Base-by-base conservation (phyloP, 129 eudicot species). In the Logfia minima region DNA sequence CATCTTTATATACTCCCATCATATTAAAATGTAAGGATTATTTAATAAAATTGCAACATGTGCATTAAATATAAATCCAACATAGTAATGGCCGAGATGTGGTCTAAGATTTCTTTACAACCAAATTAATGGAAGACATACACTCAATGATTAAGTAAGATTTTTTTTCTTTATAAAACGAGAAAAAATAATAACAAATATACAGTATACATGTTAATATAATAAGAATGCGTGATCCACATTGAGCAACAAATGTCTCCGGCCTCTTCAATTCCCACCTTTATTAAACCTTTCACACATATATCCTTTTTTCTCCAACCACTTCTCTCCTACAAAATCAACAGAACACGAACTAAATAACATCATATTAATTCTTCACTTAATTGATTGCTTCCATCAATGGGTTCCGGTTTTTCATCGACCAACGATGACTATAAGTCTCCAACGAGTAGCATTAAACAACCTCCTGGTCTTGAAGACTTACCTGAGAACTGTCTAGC, bases 401-500 rank as follows among this genome's bases (percentile, higher is more conserved):
- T 89, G 96, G 96, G 96, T 41, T 74, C 83, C 70, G 82, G 81
- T 11, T 76, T 83, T 70, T 89, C 96, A 31, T 60, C 69, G 10
- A 39, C 66, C 16, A 41, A 9, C 10, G 71, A 35, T 24, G 64
- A 19, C 4, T 28, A 14, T 14, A 45, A 80, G 37, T 59, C 77
- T 51, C 28, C 19, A 4, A 3, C 19, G 3, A 45, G 48, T 35
- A 5, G 6, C 37, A 34, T 34, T 11, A 28, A 64, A 13, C 72
- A 8, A 8, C 35, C 70, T 10, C 22, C 82, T 0, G 87, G 87
- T 63, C 85, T 92, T 8, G 89, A 82, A 45, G 98, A 90, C 71
- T 51, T 92, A 24, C 98, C 96, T 4, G 98, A 88, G 79, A 77
- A 83, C 68, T 92, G 98, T 79, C 43, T 86, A 75, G 98, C 98